Conservation (phyloP, 768 basidiomycete genomes). For the Cantharellus anzutake region DNA sequence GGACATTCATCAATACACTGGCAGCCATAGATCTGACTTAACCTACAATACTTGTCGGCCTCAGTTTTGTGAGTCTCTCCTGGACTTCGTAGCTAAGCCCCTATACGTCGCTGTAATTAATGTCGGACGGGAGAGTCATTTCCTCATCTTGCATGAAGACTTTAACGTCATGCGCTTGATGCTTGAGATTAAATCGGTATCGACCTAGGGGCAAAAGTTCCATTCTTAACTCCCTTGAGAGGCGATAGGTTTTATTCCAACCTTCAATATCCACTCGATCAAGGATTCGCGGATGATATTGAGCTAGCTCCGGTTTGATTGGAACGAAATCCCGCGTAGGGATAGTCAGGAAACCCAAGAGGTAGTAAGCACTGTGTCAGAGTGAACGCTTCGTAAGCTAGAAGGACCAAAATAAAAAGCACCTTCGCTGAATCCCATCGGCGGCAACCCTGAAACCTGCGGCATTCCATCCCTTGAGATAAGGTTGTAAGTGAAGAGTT, state of each 20-base stretch:
- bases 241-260: slow-evolving; percentile 11
- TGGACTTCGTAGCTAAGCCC: slow-evolving; percentile 63
- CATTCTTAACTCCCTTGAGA: not conserved
- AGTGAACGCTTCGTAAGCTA: not conserved
- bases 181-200: slow-evolving; percentile 28
- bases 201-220: slow-evolving; percentile 6
- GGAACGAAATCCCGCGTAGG: slow-evolving; percentile 23
- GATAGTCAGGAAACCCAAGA: slow-evolving; percentile 42
- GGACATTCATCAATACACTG: no score
- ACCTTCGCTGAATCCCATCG: slow-evolving; percentile 31
- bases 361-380: slow-evolving; percentile 45
- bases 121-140: slow-evolving; percentile 41
- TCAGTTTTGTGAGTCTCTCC: slow-evolving; percentile 37
- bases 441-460: slow-evolving; percentile 23
- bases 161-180: slow-evolving; percentile 59
- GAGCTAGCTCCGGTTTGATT: slow-evolving; percentile 30
- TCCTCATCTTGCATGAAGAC: slow-evolving; percentile 61
- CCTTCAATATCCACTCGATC: slow-evolving; percentile 56
- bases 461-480: slow-evolving; percentile 23
- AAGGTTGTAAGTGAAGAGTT: not conserved
- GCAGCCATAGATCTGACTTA: not conserved
- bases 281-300: slow-evolving; percentile 32
- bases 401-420: not conserved
- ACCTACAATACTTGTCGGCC: slow-evolving; percentile 51
- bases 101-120: slow-evolving; percentile 46